These are phyloP conservation scores for Tardiomyces digboiensis DNA, from an alignment of 1,139 yeast genomes.

Conservation along the genomic window DNA sequence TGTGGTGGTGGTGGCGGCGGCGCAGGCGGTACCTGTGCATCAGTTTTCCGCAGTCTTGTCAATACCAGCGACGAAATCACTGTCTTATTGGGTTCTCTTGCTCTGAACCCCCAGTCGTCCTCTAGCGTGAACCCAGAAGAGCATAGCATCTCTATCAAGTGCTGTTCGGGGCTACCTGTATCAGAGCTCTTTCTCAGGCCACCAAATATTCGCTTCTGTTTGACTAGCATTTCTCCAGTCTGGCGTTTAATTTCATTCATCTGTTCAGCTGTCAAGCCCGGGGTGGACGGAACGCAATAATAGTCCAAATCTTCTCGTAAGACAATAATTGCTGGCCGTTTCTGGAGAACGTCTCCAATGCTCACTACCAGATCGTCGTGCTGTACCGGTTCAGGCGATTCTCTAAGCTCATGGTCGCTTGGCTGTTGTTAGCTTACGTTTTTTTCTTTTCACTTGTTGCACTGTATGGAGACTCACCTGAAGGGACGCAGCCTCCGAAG, in stretches of 20 bases:
- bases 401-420: not conserved
- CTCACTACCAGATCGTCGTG: not conserved
- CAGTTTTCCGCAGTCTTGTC: constrained; percentile 41
- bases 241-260: constrained; percentile 59
- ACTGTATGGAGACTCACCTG: not conserved
- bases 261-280: constrained; percentile 16
- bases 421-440: not conserved
- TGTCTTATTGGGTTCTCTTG: constrained; percentile 77
- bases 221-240: constrained; percentile 55
- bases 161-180: constrained; percentile 91
- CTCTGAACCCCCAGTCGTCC: constrained; percentile 82
- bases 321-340: constrained; percentile 87
- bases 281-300: constrained; percentile 72
- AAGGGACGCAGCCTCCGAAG: not conserved
- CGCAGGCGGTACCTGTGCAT: not conserved
- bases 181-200: constrained; percentile 41
- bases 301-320: constrained; percentile 90
- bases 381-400: not conserved
- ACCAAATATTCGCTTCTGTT: constrained; percentile 56
- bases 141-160: constrained; percentile 89
- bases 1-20: not conserved
- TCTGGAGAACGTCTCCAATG: constrained; percentile 40
- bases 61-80: constrained; percentile 79
- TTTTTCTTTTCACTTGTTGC: not conserved
- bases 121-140: constrained; percentile 68